phyloP scores from a whole-genome alignment of 2,329 filamentous ascomycete genomes.

The Colletotrichum sojae region DNA sequence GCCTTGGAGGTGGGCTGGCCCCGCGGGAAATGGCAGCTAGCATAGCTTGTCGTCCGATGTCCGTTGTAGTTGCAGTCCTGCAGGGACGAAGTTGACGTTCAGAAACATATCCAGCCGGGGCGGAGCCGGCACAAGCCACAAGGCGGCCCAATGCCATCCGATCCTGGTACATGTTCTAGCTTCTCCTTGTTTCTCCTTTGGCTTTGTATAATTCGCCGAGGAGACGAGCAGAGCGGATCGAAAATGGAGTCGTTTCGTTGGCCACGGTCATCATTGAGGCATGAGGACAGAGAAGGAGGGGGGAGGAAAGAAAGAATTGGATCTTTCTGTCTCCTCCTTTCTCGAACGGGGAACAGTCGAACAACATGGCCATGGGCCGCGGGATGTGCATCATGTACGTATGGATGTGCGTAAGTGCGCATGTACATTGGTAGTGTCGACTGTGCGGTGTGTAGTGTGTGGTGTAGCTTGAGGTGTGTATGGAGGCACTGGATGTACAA shows the following conservation, averaged over 20 bases:
- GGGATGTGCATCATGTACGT: constrained; percentile 13
- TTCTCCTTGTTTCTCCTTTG: background rate
- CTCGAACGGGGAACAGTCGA: constrained; percentile 8
- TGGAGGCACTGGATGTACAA: constrained; percentile 42
- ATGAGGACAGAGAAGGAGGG: background rate
- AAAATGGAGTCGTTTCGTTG: constrained; percentile 16
- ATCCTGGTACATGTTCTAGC: constrained; percentile 12
- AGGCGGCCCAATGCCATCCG: background rate
- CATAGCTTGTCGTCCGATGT: constrained; percentile 14
- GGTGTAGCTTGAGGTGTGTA: constrained; percentile 42
- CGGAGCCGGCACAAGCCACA: constrained; percentile 1
- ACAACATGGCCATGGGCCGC: background rate
- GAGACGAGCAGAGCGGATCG: background rate
- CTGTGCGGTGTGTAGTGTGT: constrained; percentile 13
- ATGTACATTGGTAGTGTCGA: constrained; percentile 30
- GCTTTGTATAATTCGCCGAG: constrained; percentile 2
- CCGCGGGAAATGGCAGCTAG: constrained; percentile 9
- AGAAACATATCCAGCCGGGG: constrained; percentile 15
- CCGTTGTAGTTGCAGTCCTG: constrained; percentile 23
- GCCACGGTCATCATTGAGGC: background rate
- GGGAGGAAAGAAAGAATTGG: constrained; percentile 5
- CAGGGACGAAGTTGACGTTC: constrained; percentile 26
- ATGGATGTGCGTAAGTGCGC: constrained; percentile 23
- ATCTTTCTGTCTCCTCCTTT: background rate
- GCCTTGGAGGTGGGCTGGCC: constrained; percentile 10